Base-by-base conservation (phyloP, 2,329 filamentous ascomycete genomes). In the Cladophialophora psammophila region DNA sequence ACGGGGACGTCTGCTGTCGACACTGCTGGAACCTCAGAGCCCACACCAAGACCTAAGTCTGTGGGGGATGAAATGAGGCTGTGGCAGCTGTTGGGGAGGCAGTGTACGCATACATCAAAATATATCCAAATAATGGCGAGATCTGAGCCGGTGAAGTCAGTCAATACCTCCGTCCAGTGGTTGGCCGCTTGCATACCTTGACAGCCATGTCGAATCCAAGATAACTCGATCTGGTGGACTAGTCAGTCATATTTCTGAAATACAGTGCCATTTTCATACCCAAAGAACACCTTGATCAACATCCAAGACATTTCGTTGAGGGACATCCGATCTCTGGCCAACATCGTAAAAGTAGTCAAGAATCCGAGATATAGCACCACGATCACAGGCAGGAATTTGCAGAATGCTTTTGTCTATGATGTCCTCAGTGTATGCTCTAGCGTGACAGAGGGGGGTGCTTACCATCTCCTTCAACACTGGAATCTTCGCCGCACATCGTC, bases 401-500 rank as follows among this genome's bases (percentile, higher is more conserved):
- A 79, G 76, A 97, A 97, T 76, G 96, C 93, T 78, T 94, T 94
- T 45, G 91, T 87, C 86, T 88, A 56, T 68, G 40, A 54, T 35
- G 48, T n/a, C 15, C 58, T 69, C 31, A 57, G 65, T 38, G 36
- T 57, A 4, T 2, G 36, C 40, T 35, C 32, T 35, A 15, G 26
- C 34, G 35, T 7, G 15, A 13, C 6, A 7, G 53, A 13, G 9
- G 12, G 5, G n/a, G 36, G 32, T 7, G 73, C 67, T 62, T 78
- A 86, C 91, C 94, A 97, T 97, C 77, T 94, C 92, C 76, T 95
- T 95, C 59, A 97, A 84, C 70, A 94, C 96, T 0, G 93, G 94
- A 67, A 97, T 94, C 83, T 86, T 72, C 64, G 52, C 58, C 55
- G 45, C 48, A 58, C 32, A 42, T 2, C 12, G 56, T 68, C 48